phyloP scores from a whole-genome alignment of 2,329 filamentous ascomycete species.

The Ambrosiella cleistominuta region DNA sequence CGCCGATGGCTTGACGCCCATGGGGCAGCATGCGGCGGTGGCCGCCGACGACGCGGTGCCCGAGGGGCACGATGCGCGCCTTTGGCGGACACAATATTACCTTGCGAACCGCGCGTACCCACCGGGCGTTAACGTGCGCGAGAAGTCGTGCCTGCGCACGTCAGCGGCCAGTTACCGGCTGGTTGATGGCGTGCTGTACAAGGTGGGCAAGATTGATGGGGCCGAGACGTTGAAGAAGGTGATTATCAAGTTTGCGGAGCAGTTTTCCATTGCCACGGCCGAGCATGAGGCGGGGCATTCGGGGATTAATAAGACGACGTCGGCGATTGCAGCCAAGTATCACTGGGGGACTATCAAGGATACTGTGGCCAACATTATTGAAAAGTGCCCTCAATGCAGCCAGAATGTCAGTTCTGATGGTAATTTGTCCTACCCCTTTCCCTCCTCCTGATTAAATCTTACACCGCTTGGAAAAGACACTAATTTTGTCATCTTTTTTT shows the following conservation, averaged over 20 bases:
- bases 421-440: neutral
- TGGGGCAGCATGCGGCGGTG: constrained; percentile 19
- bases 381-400: constrained; percentile 79
- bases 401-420: constrained; percentile 34
- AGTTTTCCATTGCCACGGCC: constrained; percentile 73
- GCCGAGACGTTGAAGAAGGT: constrained; percentile 52
- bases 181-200: constrained; percentile 68
- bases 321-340: constrained; percentile 79
- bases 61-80: constrained; percentile 54
- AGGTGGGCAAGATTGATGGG: constrained; percentile 33
- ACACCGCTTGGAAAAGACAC: neutral
- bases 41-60: constrained; percentile 19
- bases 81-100: constrained; percentile 97
- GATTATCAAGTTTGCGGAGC: constrained; percentile 70
- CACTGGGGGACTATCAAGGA: constrained; percentile 98
- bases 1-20: neutral
- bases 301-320: constrained; percentile 96
- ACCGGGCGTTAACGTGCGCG: constrained; percentile 77
- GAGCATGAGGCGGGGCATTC: constrained; percentile 64
- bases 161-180: constrained; percentile 93
- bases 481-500: neutral
- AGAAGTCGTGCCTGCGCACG: constrained; percentile 85
- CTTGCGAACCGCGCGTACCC: constrained; percentile 90
- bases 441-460: neutral
- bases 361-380: constrained; percentile 86